Conservation (phyloP, 2,329 filamentous ascomycete species). For the Cordyceps fumosorosea region DNA sequence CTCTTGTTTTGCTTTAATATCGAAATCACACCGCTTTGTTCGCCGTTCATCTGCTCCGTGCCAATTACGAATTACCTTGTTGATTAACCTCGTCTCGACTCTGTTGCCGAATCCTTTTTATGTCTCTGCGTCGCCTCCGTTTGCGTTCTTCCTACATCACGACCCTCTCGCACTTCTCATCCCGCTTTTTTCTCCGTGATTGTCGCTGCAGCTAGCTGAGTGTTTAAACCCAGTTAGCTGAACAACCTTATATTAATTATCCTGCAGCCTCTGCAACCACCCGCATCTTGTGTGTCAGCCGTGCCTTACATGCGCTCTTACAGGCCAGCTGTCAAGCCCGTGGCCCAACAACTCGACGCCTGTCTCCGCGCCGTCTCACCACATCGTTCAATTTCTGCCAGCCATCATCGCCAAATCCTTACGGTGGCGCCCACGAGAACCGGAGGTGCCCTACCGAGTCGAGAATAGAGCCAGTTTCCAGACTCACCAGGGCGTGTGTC, state of each 20-base stretch:
- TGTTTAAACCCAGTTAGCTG: not conserved
- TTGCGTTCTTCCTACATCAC: not conserved
- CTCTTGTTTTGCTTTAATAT: not conserved
- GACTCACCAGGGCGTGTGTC: not conserved
- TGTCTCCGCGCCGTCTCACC: not conserved
- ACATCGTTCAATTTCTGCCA: not conserved
- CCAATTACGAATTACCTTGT: not conserved
- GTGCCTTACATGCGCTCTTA: not conserved
- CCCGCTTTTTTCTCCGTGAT: not conserved
- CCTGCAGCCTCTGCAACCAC: not conserved
- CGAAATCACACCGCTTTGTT: not conserved
- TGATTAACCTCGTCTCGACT: too few species aligned
- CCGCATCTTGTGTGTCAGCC: not conserved
- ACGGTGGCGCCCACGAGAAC: not conserved
- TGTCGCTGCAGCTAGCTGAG: constrained; percentile 2
- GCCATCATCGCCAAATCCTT: constrained; percentile 2
- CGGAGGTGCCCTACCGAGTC: not conserved
- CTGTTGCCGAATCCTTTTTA: not conserved
- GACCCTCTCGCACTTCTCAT: not conserved
- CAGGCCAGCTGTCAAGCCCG: not conserved
- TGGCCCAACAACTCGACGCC: not conserved
- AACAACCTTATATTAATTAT: constrained; percentile 1
- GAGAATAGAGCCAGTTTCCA: not conserved
- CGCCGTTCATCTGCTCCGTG: too few species aligned
- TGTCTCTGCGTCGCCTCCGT: not conserved